Conservation (phyloP, 1,139 yeast genomes). For the Geotrichum carabidarum region DNA sequence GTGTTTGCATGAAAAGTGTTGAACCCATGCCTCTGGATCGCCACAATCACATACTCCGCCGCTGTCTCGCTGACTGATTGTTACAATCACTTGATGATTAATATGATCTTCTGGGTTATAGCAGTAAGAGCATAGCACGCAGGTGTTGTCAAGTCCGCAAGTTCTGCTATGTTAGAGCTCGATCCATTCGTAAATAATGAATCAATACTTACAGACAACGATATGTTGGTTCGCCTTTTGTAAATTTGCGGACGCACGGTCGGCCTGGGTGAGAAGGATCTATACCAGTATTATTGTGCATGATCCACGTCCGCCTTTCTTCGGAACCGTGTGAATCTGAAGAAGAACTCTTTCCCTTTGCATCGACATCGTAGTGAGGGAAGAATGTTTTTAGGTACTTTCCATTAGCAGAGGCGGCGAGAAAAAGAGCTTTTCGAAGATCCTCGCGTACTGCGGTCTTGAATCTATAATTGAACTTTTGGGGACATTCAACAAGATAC, state of each 20-base stretch:
- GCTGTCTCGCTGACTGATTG: conserved; percentile 70
- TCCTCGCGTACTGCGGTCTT: conserved; percentile 34
- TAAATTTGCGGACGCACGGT: conserved; percentile 73
- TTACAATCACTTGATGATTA: conserved; percentile 71
- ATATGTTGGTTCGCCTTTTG: conserved; percentile 82
- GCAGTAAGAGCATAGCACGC: conserved; percentile 79
- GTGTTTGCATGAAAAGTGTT: conserved; percentile 49
- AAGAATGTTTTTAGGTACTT: conserved; percentile 48
- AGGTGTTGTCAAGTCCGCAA: conserved; percentile 79
- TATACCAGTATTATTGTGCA: conserved; percentile 24
- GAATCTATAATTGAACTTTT: conserved; percentile 26
- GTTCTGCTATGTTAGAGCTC: conserved; percentile 38
- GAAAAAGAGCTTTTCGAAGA: conserved; percentile 48
- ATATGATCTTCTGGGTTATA: conserved; percentile 64
- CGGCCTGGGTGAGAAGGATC: conserved; percentile 53
- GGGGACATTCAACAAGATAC: conserved; percentile 32
- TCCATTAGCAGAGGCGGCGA: conserved; percentile 50
- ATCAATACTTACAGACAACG: conserved; percentile 48
- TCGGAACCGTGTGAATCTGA: background rate
- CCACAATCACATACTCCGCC: conserved; percentile 98
- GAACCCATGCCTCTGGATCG: conserved; percentile 74
- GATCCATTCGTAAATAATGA: background rate
- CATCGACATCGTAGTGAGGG: conserved; percentile 33
- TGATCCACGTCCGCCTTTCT: conserved; percentile 23
- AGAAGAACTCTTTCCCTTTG: conserved; percentile 11